Evolutionary conservation across 495 filamentous ascomycete species (phyloP), one percentile per base, ranked within the genome.

Genomic region (Trichoderma virens): DNA sequence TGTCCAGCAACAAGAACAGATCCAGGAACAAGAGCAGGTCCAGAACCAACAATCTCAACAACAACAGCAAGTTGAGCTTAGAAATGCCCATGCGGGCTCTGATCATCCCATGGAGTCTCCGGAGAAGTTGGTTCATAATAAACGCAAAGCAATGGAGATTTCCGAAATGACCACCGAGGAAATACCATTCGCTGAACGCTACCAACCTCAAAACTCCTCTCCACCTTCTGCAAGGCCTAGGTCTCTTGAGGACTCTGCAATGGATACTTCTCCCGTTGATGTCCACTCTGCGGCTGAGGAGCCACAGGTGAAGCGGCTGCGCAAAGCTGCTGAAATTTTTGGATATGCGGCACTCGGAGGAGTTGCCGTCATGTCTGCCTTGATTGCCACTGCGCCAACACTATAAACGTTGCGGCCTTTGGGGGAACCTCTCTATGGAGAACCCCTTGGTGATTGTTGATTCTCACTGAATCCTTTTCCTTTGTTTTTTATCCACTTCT

Each of bases 311-410:
- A 74, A 74, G 68, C 66, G 68, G 60, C 70, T 67, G 5, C 71
- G 72, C 34, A 63, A 25, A 59, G 60, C 73, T 14, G 69, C 70
- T 7, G 64, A 70, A 60, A 71, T 68, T 38, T 66, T 68, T 13
- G 73, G 70, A 38, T 73, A 69, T 47, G 71, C 72, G n/a, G 73
- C 70, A 30, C 61, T 75, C 2, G 73, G 73, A 32, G 69, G 71
- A 59, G 73, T 70, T 30, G 71, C 70, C 0, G 70, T 68, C 18
- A 71, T 73, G 54, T 73, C 73, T 25, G 70, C 69, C 30, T 62
- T 75, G 60, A 70, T 75, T n/a, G 72, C 69, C 25, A 72, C 73
- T 34, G 73, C 73, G 14, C 73, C 73, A 1, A 64, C 64, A 28
- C 66, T 74, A 13, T 74, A 66, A 45, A 27, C 30, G 30, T 34